A percentile compares a stretch with the other conserved stretches of the same genome.
phyloP scores from a whole-genome alignment of 345 rosid genomes.

The Trapa bicornis region DNA sequence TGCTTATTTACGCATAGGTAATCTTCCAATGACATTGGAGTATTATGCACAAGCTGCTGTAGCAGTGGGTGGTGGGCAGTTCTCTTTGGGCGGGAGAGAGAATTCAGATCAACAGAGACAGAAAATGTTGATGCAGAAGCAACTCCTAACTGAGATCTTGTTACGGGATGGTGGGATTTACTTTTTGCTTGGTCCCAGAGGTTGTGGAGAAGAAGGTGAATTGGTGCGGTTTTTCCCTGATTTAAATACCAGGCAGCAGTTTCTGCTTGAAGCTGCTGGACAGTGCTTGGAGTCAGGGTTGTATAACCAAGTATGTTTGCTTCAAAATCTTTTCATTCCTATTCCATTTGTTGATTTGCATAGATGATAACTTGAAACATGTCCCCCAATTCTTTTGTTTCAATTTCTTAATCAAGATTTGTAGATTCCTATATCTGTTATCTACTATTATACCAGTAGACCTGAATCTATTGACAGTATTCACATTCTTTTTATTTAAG shows the following conservation, averaged over 20 bases:
- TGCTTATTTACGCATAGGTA: conserved; percentile 59
- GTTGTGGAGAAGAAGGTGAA: conserved; percentile 92
- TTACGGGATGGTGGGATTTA: conserved; percentile 77
- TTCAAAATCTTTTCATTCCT: background rate
- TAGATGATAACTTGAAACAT: background rate
- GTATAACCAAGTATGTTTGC: conserved; percentile 59
- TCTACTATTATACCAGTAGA: background rate
- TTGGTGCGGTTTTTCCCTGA: conserved; percentile 61
- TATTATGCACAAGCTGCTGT: conserved; percentile 98
- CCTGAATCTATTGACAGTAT: background rate
- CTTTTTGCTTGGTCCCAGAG: conserved; percentile 73
- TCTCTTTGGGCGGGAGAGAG: conserved; percentile 79
- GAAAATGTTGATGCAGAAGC: conserved; percentile 76
- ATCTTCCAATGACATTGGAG: conserved; percentile 67
- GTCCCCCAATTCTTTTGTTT: background rate
- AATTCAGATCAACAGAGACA: conserved; percentile 78
- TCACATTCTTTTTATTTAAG: background rate
- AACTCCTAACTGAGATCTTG: conserved; percentile 77
- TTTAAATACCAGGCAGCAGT: conserved; percentile 52
- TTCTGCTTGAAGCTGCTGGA: conserved; percentile 77
- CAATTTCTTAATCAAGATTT: background rate
- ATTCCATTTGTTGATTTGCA: background rate
- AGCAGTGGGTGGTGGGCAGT: conserved; percentile 81
- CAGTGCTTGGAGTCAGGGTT: conserved; percentile 84
- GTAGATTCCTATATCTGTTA: background rate